Conservation (phyloP, 352 stramenopile genomes). For the Globisporangium cystogenes region DNA sequence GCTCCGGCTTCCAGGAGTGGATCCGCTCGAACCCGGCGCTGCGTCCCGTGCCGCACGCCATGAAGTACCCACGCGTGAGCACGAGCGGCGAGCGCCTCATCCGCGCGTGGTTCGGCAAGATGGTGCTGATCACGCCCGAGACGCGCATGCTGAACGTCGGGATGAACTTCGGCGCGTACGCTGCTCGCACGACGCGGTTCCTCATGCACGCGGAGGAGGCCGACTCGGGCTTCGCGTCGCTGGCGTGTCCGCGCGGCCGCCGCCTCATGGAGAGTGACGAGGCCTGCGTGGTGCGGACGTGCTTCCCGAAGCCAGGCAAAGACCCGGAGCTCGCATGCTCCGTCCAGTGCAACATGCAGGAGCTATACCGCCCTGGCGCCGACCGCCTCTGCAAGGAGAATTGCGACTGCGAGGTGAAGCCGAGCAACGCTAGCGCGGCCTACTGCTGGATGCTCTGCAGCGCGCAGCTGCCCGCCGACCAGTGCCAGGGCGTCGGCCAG, state of each 20-base stretch:
- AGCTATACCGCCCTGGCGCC: background rate
- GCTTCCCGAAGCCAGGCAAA: background rate
- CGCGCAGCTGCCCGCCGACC: conserved; percentile 10
- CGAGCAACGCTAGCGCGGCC: conserved; percentile 14
- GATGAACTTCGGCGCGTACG: conserved; percentile 32
- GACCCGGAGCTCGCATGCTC: background rate
- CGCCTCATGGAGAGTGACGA: background rate
- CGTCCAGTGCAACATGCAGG: conserved; percentile 11
- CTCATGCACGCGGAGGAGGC: conserved; percentile 6
- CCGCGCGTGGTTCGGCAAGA: conserved; percentile 57
- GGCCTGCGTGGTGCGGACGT: background rate
- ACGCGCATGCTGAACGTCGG: conserved; percentile 27
- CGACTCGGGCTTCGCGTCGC: background rate
- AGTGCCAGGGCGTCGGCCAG: conserved; percentile 11
- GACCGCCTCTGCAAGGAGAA: conserved; percentile 1
- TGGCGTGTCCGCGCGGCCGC: background rate
- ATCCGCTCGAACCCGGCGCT: conserved; percentile 33
- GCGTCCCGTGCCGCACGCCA: conserved; percentile 51
- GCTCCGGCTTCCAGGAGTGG: conserved; percentile 37
- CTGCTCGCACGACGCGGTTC: conserved; percentile 31
- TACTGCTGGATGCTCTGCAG: conserved; percentile 65
- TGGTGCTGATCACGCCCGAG: conserved; percentile 45
- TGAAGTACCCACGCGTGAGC: conserved; percentile 40
- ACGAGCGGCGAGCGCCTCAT: conserved; percentile 18
- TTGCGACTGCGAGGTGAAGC: conserved; percentile 2